phyloP scores from a whole-genome alignment of 805 yeast species.

The Saturnispora bothae region DNA sequence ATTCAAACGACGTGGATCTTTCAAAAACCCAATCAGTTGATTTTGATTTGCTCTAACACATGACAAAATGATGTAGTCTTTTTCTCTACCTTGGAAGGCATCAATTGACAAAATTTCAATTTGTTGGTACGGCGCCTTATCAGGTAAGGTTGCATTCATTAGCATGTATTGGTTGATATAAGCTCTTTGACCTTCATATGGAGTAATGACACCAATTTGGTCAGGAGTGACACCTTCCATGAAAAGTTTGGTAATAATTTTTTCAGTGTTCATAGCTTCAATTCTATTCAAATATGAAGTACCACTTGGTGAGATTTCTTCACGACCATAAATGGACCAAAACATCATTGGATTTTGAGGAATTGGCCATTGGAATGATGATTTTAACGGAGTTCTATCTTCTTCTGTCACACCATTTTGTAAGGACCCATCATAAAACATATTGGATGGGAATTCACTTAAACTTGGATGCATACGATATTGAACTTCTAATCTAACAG shows the following conservation, averaged over 20 bases:
- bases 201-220: slow-evolving; percentile 88
- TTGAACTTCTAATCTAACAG: slow-evolving; percentile 81
- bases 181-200: slow-evolving; percentile 89
- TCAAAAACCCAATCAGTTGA: slow-evolving; percentile 70
- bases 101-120: slow-evolving; percentile 82
- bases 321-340: slow-evolving; percentile 84
- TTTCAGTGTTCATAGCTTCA: slow-evolving; percentile 84
- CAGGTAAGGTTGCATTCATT: slow-evolving; percentile 56
- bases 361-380: slow-evolving; percentile 88
- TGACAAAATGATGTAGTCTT: slow-evolving; percentile 40
- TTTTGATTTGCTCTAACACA: slow-evolving; percentile 59
- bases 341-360: slow-evolving; percentile 86
- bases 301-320: slow-evolving; percentile 77
- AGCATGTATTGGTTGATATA: slow-evolving; percentile 71
- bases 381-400: slow-evolving; percentile 45
- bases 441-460: slow-evolving; percentile 79
- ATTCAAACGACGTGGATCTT: slow-evolving; percentile 77
- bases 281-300: slow-evolving; percentile 74
- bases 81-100: slow-evolving; percentile 52
- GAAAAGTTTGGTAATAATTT: slow-evolving; percentile 60
- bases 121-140: slow-evolving; percentile 50
- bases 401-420: slow-evolving; percentile 85
- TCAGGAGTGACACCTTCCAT: slow-evolving; percentile 67
- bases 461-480: slow-evolving; percentile 90
- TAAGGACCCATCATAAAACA: slow-evolving; percentile 85